Percentiles rank a stretch among this genome's conserved stretches.
phyloP scores from a whole-genome alignment of 495 filamentous ascomycete species.

The Neurospora pannonica region DNA sequence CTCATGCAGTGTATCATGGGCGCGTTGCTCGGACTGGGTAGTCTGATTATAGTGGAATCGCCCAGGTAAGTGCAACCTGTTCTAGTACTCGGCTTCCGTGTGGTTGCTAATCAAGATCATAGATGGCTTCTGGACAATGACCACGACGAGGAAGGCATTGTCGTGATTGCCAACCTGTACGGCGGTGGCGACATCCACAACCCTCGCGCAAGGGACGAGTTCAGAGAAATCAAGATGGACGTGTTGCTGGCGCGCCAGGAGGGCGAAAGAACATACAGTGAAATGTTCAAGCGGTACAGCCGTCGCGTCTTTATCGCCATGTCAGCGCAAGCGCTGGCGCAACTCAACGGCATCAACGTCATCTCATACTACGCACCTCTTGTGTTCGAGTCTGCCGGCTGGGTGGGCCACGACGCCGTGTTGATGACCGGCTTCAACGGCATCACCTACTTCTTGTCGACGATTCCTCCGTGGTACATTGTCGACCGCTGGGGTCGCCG shows the following conservation, averaged over 20 bases:
- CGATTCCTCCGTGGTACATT: constrained; percentile 93
- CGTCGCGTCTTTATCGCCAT: constrained; percentile 96
- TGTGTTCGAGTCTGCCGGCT: constrained; percentile 93
- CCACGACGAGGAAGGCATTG: constrained; percentile 94
- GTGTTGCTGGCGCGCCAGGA: constrained; percentile 88
- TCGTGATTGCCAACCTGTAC: constrained; percentile 95
- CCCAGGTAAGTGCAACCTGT: constrained; percentile 56
- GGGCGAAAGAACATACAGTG: constrained; percentile 79
- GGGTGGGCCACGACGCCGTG: constrained; percentile 80
- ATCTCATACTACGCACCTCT: constrained; percentile 97
- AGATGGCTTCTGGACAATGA: constrained; percentile 98
- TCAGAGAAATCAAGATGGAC: constrained; percentile 97
- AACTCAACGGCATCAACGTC: constrained; percentile 97
- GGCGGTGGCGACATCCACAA: constrained; percentile 92
- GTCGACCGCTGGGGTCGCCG: constrained; percentile 90
- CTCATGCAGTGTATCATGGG: constrained; percentile 96
- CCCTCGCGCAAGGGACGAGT: constrained; percentile 82
- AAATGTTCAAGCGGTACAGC: constrained; percentile 92
- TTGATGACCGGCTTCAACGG: constrained; percentile 97
- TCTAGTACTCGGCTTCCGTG: constrained; percentile 2
- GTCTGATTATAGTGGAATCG: constrained; percentile 89
- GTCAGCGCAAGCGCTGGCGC: constrained; percentile 92
- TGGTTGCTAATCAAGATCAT: constrained; percentile 2
- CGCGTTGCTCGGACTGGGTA: constrained; percentile 68
- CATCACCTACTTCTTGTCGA: constrained; percentile 81